A percentile compares a stretch with the other conserved stretches of the same genome.
These are phyloP conservation scores for Diaporthe sp. DNA, from an alignment of 2,329 filamentous ascomycete species.

Conservation along the genomic window DNA sequence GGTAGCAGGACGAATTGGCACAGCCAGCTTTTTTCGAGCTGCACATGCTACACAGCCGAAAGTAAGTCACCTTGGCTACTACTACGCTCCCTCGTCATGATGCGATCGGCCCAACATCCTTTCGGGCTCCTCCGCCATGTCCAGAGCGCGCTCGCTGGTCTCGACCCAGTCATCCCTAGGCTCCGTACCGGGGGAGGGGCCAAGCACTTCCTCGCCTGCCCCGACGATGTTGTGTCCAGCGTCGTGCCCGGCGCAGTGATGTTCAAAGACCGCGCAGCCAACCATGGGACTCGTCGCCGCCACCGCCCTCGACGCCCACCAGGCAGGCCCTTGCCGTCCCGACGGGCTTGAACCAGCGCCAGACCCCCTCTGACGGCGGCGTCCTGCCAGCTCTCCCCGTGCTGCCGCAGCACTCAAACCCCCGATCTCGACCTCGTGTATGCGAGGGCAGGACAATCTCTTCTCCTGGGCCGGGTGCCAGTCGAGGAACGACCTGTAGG, in stretches of 20 bases:
- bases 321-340: conserved; percentile 54
- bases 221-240: conserved; percentile 11
- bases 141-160: conserved; percentile 45
- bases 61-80: conserved; percentile 46
- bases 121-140: conserved; percentile 43
- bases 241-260: conserved; percentile 51
- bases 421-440: conserved; percentile 52
- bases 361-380: conserved; percentile 51
- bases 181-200: conserved; percentile 43
- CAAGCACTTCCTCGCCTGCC: conserved; percentile 43
- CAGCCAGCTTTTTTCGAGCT: neutral
- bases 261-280: conserved; percentile 50
- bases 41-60: conserved; percentile 26
- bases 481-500: conserved; percentile 50
- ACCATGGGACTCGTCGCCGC: conserved; percentile 43
- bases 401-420: conserved; percentile 49
- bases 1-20: neutral
- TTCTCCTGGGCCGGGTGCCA: conserved; percentile 48
- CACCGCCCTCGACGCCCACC: conserved; percentile 46
- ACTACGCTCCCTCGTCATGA: conserved; percentile 37
- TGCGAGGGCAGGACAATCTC: conserved; percentile 51
- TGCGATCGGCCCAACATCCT: conserved; percentile 41
- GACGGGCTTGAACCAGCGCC: conserved; percentile 52
- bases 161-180: conserved; percentile 44
- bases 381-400: conserved; percentile 50